Evolutionary conservation across 176 grass and related monocot species (phyloP), one percentile per base, ranked within the genome.

Genomic region (sorghum (Sorghum bicolor)): DNA sequence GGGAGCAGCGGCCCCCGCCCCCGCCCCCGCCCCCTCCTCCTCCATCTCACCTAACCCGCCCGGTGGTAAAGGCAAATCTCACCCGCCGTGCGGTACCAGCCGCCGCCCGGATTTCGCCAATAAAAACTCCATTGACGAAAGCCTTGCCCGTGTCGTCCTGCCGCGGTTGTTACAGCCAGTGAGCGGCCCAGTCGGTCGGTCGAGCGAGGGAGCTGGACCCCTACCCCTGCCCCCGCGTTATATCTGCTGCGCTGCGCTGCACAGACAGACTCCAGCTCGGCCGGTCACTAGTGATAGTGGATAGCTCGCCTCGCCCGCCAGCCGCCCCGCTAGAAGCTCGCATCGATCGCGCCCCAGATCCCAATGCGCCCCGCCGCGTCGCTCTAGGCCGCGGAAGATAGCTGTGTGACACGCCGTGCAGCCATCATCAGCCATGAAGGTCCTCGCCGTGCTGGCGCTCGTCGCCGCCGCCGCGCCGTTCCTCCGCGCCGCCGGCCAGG

Each of bases 361-460:
- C 87, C 80, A 71, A 87, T 55, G 80, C 64, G 67, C 65, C 24
- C 20, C 64, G 26, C n/a, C 25, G 73, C 47, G 34, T 60, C 72
- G 45, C 74, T 57, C 13, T 70, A 34, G 74, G 14, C 29, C 55
- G 39, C 12, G 40, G 38, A 47, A 22, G 30, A 2, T 28, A 24
- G 8, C 22, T 4, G 60, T 1, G 11, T 5, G 22, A 41, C 10
- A 24, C 19, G 50, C 17, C 50, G 53, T 8, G 17, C 53, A 36
- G 19, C 52, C 22, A 20, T 1, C 57, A 61, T 5, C 64, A 13
- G 40, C 17, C 5, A 52, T 29, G 74, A 88, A 74, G 79, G 53
- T 77, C 29, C 74, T 86, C 84, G 84, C 84, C 67, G 60, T 68
- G 29, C 36, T 90, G 5, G 88, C 84, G 19, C 79, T 90, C 79